Conservation (phyloP, 805 yeast species). For the Metschnikowia kofuensis region DNA sequence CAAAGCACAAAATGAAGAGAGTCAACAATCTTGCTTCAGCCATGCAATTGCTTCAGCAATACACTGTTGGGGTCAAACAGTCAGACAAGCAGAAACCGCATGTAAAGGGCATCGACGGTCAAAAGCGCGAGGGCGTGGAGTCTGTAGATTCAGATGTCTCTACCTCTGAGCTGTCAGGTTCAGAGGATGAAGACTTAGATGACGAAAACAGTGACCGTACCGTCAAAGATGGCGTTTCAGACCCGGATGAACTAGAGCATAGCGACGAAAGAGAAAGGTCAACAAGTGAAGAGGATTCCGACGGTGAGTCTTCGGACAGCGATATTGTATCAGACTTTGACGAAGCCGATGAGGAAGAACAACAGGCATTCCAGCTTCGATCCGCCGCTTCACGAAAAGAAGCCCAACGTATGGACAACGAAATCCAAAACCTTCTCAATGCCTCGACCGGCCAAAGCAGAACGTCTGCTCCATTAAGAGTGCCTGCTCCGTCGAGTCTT, state of each 20-base stretch:
- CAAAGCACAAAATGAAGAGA: conserved; percentile 28
- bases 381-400: conserved; percentile 3
- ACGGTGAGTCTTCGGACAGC: conserved; percentile 15
- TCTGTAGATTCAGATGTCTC: conserved; percentile 16
- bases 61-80: conserved; percentile 1
- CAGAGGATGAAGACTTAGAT: conserved; percentile 2
- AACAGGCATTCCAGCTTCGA: conserved; percentile 2
- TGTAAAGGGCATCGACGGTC: conserved; percentile 7
- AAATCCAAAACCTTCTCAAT: conserved; percentile 5
- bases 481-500: conserved; percentile 22
- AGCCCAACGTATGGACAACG: conserved; percentile 7
- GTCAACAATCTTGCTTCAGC: conserved; percentile 26
- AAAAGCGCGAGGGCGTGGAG: conserved; percentile 27
- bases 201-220: background rate
- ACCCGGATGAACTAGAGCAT: conserved; percentile 9
- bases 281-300: conserved; percentile 3
- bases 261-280: background rate
- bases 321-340: conserved; percentile 24
- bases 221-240: background rate
- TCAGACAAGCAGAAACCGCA: background rate
- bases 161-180: conserved; percentile 10
- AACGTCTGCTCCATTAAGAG: conserved; percentile 17
- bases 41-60: conserved; percentile 10
- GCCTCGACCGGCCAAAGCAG: conserved; percentile 3
- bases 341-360: conserved; percentile 17